Base-by-base conservation (phyloP, 345 rosid genomes). In the Trapa bicornis region DNA sequence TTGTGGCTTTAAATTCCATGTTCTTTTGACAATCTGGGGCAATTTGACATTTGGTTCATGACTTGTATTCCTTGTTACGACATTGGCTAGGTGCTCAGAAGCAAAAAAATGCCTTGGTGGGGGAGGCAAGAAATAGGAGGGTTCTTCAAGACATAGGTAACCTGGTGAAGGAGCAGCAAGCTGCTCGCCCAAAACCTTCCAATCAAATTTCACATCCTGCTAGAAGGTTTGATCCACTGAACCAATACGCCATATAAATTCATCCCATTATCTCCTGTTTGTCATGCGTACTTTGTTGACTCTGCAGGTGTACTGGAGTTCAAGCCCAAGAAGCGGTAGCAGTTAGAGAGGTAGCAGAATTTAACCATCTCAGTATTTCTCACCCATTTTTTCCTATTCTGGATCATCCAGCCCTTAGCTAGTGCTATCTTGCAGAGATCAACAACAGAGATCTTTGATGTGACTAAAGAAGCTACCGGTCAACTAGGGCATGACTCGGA, bases 101-200 rank as follows among this genome's bases (percentile, higher is more conserved):
- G 70, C 81, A 73, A 75, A 91, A 81, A 74, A 80, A 78, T 67
- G 78, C 68, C 10, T 22, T 22, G 29, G 37, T 64, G 13, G 86
- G 70, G 68, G 81, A 84, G 35, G 87, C 80, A 70, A 81, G 81
- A 69, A 82, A 79, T 61, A 78, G 89, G 37, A 80, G 85, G 65
- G 94, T 74, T 72, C 96, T 91, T 72, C 77, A 84, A 80, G 92
- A 87, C 60, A 91, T 89, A 48, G 94, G 97, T 41, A 91, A 91
- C 78, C 72, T 86, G 8, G 89, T 81, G 41, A 68, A 41, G 37
- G 90, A 74, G 64, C 75, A 74, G 64, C 75, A 80, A 17, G 83
- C 72, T 2, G 74, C 63, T 43, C 78, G 67, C 42, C 87, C 75
- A 58, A 91, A 88, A 84, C 91, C 89, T 4, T 56, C 0, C 2